Conservation (phyloP, 2,329 filamentous ascomycete species). For the Botryosphaeria dothidea region DNA sequence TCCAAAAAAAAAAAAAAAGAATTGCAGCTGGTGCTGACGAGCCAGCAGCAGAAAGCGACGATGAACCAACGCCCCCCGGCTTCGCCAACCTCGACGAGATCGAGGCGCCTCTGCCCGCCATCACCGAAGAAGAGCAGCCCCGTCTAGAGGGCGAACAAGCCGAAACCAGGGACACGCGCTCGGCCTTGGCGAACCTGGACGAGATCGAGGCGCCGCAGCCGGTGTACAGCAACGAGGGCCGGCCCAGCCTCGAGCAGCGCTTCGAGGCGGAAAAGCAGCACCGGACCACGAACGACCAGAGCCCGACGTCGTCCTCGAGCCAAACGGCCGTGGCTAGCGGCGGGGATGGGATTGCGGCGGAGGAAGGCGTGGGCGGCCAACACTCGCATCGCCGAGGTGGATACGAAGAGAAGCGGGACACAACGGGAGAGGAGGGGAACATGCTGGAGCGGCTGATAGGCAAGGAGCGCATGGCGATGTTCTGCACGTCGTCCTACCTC, state of each 20-base stretch:
- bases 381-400: no score
- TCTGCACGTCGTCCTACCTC: slow-evolving; percentile 75
- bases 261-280: neutral
- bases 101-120: no score
- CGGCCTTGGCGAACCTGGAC: neutral
- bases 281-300: neutral
- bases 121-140: no score
- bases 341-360: neutral
- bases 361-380: neutral
- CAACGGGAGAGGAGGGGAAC: neutral
- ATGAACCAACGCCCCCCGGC: no score
- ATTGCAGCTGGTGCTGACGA: no score
- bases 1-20: no score
- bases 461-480: neutral
- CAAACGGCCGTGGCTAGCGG: no score
- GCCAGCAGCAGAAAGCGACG: no score
- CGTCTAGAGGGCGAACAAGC: neutral
- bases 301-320: no score
- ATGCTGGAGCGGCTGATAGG: no score
- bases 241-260: neutral
- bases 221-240: neutral
- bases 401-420: neutral
- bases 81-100: no score
- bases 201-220: neutral
- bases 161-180: neutral